Conservation (phyloP, 345 rosid species). For the Kandelia obovata region DNA sequence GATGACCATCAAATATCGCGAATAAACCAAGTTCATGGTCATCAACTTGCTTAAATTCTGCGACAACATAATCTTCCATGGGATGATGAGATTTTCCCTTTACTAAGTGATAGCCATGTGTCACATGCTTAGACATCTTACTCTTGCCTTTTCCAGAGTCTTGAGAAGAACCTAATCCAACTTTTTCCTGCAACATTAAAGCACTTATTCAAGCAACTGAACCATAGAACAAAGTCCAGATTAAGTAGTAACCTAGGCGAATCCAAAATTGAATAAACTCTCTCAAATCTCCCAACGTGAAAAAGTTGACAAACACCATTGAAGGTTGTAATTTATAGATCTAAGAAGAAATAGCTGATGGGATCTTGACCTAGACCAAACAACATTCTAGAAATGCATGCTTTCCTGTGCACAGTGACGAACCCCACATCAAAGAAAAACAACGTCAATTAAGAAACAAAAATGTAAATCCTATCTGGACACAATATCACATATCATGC, state of each 20-base stretch:
- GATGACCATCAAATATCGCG: constrained; percentile 88
- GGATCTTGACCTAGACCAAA: too few relatives aligned
- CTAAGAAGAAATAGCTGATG: too few relatives aligned
- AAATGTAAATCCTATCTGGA: too few relatives aligned
- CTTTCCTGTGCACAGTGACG: too few relatives aligned
- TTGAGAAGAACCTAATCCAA: constrained; percentile 58
- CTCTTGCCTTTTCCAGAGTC: constrained; percentile 94
- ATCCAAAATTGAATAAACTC: not conserved
- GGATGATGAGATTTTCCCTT: constrained; percentile 67
- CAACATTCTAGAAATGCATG: too few relatives aligned
- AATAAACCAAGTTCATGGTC: constrained; percentile 84
- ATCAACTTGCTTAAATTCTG: constrained; percentile 68
- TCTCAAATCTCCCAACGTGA: not conserved
- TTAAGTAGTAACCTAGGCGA: not conserved
- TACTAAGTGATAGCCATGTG: constrained; percentile 78
- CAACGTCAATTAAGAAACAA: too few relatives aligned
- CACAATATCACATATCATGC: too few relatives aligned
- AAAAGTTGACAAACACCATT: too few relatives aligned
- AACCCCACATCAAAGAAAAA: too few relatives aligned
- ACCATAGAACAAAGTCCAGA: not conserved
- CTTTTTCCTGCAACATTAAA: constrained; percentile 50
- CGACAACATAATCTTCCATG: constrained; percentile 86
- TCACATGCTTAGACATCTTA: constrained; percentile 67
- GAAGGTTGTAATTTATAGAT: too few relatives aligned
- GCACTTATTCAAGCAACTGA: not conserved